These are phyloP conservation scores for Lantana camara DNA, from an alignment of 257 asterid species.

Conservation along the genomic window DNA sequence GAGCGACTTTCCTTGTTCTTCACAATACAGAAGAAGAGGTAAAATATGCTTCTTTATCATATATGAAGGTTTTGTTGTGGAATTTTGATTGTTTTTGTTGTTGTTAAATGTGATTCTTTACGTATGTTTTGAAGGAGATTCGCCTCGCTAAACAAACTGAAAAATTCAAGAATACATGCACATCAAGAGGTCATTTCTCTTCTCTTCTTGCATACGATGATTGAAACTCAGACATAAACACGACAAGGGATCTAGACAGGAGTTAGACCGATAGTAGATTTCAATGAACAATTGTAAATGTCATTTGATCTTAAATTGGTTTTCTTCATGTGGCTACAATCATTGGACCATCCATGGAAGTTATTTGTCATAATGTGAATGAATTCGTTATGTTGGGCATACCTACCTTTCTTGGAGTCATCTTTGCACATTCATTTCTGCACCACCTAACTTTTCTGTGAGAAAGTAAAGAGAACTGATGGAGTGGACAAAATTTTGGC, in stretches of 20 bases:
- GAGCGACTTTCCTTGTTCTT: slow-evolving; percentile 84
- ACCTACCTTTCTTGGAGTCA: slow-evolving; percentile 14
- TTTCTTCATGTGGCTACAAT: no score
- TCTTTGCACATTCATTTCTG: neutral
- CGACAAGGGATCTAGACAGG: no score
- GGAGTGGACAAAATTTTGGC: neutral
- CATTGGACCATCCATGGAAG: slow-evolving; percentile 19
- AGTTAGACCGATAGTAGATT: no score
- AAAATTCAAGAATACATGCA: slow-evolving; percentile 72
- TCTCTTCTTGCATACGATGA: no score
- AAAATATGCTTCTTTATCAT: neutral
- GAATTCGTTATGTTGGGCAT: slow-evolving; percentile 23
- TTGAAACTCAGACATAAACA: no score
- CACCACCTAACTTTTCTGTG: neutral
- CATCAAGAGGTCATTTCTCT: slow-evolving; percentile 74
- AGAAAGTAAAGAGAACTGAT: neutral
- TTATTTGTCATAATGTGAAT: no score
- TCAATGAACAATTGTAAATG: no score
- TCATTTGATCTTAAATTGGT: no score
- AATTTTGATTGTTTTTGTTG: neutral
- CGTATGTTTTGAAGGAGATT: slow-evolving; percentile 89
- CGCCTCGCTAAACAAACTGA: slow-evolving; percentile 77
- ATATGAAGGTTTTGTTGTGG: neutral
- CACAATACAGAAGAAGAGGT: slow-evolving; percentile 79
- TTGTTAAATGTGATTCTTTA: slow-evolving; percentile 11